phyloP scores from a whole-genome alignment of 2,329 filamentous ascomycete genomes.

The Cladosporium phlei region DNA sequence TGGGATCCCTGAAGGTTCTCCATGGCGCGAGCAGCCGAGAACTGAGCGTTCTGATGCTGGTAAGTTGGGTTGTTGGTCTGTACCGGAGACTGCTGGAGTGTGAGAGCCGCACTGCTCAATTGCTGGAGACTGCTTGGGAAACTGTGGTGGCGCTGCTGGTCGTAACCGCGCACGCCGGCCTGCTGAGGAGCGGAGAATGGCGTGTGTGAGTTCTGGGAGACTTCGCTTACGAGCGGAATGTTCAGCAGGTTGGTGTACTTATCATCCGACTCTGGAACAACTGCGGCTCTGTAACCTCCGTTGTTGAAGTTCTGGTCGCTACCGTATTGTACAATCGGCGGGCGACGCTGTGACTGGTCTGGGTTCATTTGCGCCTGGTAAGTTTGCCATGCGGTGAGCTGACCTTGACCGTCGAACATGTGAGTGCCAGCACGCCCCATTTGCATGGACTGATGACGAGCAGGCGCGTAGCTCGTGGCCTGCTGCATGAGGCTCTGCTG shows the following conservation, averaged over 20 bases:
- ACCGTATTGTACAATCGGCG: conserved; percentile 14
- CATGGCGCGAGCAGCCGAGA: neutral
- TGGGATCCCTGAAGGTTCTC: neutral
- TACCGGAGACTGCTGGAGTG: neutral
- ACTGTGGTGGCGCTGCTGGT: conserved; percentile 2
- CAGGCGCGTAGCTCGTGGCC: neutral
- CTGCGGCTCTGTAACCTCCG: conserved; percentile 4
- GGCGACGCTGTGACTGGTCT: neutral
- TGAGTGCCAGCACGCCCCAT: neutral
- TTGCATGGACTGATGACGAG: conserved; percentile 3
- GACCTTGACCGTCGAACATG: neutral
- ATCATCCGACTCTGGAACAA: conserved; percentile 1
- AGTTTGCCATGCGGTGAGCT: neutral
- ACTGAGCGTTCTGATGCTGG: neutral
- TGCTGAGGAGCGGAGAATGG: conserved; percentile 6
- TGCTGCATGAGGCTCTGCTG: neutral
- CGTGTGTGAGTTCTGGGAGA: neutral
- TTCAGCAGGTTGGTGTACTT: conserved; percentile 17
- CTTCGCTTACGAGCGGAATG: conserved; percentile 12
- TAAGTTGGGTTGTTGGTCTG: neutral
- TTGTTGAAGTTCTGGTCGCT: conserved; percentile 15
- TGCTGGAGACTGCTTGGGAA: conserved; percentile 8
- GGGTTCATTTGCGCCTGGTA: neutral
- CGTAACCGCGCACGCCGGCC: neutral
- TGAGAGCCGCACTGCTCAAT: conserved; percentile 4